Base-by-base conservation (phyloP, 495 filamentous ascomycete species). In the Echria macrotheca region DNA sequence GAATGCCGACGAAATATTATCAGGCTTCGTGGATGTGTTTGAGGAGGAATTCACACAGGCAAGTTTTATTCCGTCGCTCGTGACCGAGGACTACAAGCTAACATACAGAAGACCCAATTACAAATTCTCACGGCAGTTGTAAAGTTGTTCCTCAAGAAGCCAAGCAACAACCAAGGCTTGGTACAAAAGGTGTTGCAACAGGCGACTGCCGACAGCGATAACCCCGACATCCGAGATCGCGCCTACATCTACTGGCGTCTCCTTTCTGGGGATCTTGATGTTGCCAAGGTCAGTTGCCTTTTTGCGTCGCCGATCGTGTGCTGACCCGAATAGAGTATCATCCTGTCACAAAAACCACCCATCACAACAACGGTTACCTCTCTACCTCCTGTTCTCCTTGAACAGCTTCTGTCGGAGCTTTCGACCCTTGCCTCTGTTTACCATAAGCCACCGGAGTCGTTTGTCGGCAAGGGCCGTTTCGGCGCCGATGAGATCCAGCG, bases 401-500 rank as follows among this genome's bases (percentile, higher is more conserved):
- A 97, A 24, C 81, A 88, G 56, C 81, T 98, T 3, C 80, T 97
- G 10, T 75, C 74, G 4, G 90, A 97, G 66, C 80, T 98, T 11
- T 96, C 91, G n/a, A 95, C 94, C 10, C 80, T 98, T 17, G 89
- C 93, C 1, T 96, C 91, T 10, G 93, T 98, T n/a, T 98, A 98
- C 69, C 93, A 97, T 77, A 97, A 96, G 70, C 91, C 91, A 12
- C 89, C 93, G 29, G 89, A 93, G 71, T 89, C 89, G 4, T 97
- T 98, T 71, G 84, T 97, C 47, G 94, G 93, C 56, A 87, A 95
- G 61, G 93, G 93, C 49, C 82, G 91, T 22, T 95, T 87, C 56
- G 91, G 91, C 43, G 90, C 91, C 32, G 91, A 96, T 60, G 91
- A 88, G 44, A 89, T 97, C 58, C 93, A 97, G 68, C 84, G 85